phyloP scores from a whole-genome alignment of 1,284 basidiomycete species.

The Rhodotorula sp. region DNA sequence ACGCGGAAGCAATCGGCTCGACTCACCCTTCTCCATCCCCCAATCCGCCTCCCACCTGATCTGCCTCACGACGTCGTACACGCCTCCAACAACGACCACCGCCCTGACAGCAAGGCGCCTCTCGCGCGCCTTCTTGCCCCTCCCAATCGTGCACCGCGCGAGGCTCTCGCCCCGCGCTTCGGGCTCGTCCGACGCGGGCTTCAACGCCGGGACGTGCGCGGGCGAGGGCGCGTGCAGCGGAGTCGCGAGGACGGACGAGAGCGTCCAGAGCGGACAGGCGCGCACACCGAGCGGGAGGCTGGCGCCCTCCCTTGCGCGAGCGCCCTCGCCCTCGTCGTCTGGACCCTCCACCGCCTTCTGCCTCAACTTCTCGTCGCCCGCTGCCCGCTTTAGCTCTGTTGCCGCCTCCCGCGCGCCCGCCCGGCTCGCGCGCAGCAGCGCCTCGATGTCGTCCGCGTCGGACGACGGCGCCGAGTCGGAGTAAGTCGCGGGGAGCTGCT shows the following conservation, averaged over 20 bases:
- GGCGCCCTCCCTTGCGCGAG: background rate
- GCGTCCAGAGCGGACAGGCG: constrained; percentile 1
- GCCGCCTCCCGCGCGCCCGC: too few species aligned
- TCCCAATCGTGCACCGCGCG: background rate
- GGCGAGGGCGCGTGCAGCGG: background rate
- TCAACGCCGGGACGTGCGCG: too few species aligned
- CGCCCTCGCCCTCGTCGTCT: background rate
- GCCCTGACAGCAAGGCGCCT: constrained; percentile 11
- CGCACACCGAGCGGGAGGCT: background rate
- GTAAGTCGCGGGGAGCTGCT: background rate
- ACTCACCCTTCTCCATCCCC: constrained; percentile 22
- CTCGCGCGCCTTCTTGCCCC: background rate
- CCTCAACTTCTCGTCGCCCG: too few species aligned
- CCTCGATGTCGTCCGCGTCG: background rate
- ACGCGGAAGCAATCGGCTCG: background rate
- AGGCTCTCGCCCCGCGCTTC: constrained; percentile 2
- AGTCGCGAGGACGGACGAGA: background rate
- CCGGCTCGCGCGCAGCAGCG: too few species aligned
- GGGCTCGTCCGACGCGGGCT: background rate
- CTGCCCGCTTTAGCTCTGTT: too few species aligned
- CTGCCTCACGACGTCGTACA: constrained; percentile 42
- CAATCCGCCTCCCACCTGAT: constrained; percentile 26
- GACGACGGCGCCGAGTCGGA: background rate
- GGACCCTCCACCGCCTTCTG: background rate
- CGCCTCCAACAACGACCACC: constrained; percentile 39